Conservation (phyloP, 139 green algal genomes). For the Micractinium sp. region DNA sequence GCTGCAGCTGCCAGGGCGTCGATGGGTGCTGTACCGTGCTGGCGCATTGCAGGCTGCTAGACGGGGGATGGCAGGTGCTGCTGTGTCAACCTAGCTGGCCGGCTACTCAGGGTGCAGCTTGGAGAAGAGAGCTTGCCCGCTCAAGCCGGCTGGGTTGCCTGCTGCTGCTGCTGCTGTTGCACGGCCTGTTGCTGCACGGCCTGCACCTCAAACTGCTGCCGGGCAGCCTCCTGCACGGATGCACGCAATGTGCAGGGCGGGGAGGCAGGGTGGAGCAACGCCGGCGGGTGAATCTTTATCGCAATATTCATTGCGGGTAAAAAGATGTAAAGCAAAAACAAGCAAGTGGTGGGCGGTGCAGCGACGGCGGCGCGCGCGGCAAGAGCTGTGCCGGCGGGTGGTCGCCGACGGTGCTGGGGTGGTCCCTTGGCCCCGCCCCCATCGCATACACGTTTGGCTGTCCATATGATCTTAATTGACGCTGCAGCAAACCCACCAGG, state of each 20-base stretch:
- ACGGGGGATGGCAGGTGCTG: not conserved
- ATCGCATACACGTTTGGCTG: not conserved
- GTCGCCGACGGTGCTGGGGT: not conserved
- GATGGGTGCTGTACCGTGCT: not conserved
- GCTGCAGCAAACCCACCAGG: not conserved
- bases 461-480: not conserved
- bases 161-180: not conserved
- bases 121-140: not conserved
- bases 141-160: not conserved
- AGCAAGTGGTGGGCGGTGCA: too few relatives aligned
- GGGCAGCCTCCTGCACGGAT: conserved; percentile 1
- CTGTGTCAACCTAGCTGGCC: not conserved
- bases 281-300: not conserved
- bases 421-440: not conserved
- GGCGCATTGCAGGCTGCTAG: not conserved
- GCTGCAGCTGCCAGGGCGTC: conserved; percentile 4
- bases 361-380: not conserved
- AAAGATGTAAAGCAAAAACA: too few relatives aligned
- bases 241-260: not conserved
- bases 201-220: conserved; percentile 29
- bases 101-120: not conserved
- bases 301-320: too few relatives aligned
- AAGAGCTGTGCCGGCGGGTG: not conserved
- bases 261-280: not conserved
- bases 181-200: not conserved